Conservation (phyloP, 257 asterid genomes). For the Verbena officinalis region DNA sequence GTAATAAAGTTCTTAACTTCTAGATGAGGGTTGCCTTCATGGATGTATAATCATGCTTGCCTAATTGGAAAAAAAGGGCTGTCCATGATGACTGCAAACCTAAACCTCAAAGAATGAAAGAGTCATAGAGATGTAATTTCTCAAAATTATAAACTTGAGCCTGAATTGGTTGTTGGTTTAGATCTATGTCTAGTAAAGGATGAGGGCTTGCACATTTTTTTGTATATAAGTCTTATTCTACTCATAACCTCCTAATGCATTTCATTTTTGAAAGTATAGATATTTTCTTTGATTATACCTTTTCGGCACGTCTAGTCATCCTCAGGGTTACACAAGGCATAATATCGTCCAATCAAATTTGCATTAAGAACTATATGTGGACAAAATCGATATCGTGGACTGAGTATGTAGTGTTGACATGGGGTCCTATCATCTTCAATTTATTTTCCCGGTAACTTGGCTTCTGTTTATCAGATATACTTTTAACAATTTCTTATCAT, state of each 20-base stretch:
- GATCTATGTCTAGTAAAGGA: not conserved
- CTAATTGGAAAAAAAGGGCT: not conserved
- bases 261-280: slow-evolving; percentile 7
- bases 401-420: not conserved
- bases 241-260: not conserved
- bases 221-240: not conserved
- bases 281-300: no score
- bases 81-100: slow-evolving; percentile 13
- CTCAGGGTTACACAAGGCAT: slow-evolving; percentile 15
- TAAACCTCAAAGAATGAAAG: not conserved
- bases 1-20: not conserved
- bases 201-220: not conserved
- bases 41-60: slow-evolving; percentile 8
- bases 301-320: no score
- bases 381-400: not conserved
- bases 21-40: not conserved
- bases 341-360: not conserved
- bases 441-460: not conserved
- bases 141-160: slow-evolving; percentile 14
- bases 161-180: not conserved
- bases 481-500: not conserved
- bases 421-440: slow-evolving; percentile 14
- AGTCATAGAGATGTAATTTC: not conserved
- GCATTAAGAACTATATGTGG: not conserved
- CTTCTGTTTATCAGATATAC: not conserved